Evolutionary conservation across 805 yeast species (phyloP).

Genomic region (Candida patagonica): DNA sequence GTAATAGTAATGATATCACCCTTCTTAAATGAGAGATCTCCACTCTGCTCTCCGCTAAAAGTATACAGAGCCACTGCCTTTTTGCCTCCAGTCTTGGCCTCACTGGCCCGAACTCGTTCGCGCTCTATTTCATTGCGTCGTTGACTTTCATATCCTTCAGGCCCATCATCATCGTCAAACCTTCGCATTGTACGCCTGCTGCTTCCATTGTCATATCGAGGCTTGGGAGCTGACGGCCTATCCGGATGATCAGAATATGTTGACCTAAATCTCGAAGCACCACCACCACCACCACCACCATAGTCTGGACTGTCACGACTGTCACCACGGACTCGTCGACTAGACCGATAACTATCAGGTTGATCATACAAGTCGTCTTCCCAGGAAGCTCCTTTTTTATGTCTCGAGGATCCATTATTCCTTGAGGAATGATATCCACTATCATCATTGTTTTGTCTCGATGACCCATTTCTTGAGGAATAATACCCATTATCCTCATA

Average conservation of each 20-base stretch:
- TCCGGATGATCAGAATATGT: conserved; percentile 31
- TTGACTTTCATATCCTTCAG: conserved; percentile 3
- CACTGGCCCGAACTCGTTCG: conserved; percentile 7
- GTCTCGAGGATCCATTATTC: not conserved
- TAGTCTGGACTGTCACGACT: no score
- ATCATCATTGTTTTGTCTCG: no score
- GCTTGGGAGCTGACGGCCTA: conserved; percentile 36
- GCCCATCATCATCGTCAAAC: conserved; percentile 12
- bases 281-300: conserved; percentile 21
- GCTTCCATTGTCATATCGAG: conserved; percentile 25
- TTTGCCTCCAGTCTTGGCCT: conserved; percentile 8
- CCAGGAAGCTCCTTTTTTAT: conserved; percentile 37
- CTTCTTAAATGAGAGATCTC: conserved; percentile 86
- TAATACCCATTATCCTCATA: not conserved
- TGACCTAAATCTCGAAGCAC: conserved; percentile 28
- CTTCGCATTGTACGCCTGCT: conserved; percentile 9
- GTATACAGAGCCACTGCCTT: conserved; percentile 87
- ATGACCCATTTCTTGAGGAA: not conserved
- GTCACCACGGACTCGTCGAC: conserved; percentile 27
- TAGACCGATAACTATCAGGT: conserved; percentile 11
- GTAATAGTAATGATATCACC: conserved; percentile 87
- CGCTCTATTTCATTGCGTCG: conserved; percentile 8
- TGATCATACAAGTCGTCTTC: conserved; percentile 78
- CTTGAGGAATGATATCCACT: not conserved
- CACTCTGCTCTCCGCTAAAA: conserved; percentile 87